These are phyloP conservation scores for Piedraia hortae DNA, from an alignment of 2,329 filamentous ascomycete species.

Conservation along the genomic window DNA sequence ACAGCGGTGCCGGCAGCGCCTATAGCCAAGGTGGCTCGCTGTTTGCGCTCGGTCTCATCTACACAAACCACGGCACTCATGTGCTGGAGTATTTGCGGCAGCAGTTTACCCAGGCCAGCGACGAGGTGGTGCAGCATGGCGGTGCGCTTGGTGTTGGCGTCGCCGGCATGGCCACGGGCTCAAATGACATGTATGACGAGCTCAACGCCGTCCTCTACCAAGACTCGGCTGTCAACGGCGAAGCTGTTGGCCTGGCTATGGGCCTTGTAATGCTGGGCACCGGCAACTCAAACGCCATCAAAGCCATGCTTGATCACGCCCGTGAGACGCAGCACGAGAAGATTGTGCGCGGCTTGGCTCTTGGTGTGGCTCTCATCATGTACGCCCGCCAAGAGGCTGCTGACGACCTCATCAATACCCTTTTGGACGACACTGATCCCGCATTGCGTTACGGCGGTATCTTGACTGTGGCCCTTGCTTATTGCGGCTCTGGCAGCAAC, in stretches of 20 bases:
- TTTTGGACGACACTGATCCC: conserved; percentile 80
- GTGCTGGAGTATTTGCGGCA: conserved; percentile 54
- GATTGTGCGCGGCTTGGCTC: conserved; percentile 79
- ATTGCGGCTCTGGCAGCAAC: conserved; percentile 93
- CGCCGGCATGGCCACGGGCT: conserved; percentile 88
- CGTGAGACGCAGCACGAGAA: conserved; percentile 98
- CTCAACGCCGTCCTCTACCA: conserved; percentile 71
- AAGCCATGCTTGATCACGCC: conserved; percentile 93
- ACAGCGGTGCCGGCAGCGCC: conserved; percentile 46
- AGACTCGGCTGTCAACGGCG: conserved; percentile 87
- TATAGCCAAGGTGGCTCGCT: conserved; percentile 92
- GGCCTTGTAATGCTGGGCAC: conserved; percentile 95
- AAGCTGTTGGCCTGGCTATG: conserved; percentile 88
- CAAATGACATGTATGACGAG: conserved; percentile 70
- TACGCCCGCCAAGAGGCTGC: conserved; percentile 85
- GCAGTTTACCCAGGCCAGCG: conserved; percentile 47
- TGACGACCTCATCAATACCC: conserved; percentile 77
- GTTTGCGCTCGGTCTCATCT: conserved; percentile 85
- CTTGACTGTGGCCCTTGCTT: conserved; percentile 92
- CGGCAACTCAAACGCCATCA: conserved; percentile 75
- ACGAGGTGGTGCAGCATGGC: conserved; percentile 91
- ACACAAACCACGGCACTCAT: conserved; percentile 86
- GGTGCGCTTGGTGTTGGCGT: conserved; percentile 86
- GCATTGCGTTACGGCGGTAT: conserved; percentile 90
- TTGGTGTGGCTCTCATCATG: conserved; percentile 97